Base-by-base conservation (phyloP, 139 green algal genomes). In the Chlorella sp. region DNA sequence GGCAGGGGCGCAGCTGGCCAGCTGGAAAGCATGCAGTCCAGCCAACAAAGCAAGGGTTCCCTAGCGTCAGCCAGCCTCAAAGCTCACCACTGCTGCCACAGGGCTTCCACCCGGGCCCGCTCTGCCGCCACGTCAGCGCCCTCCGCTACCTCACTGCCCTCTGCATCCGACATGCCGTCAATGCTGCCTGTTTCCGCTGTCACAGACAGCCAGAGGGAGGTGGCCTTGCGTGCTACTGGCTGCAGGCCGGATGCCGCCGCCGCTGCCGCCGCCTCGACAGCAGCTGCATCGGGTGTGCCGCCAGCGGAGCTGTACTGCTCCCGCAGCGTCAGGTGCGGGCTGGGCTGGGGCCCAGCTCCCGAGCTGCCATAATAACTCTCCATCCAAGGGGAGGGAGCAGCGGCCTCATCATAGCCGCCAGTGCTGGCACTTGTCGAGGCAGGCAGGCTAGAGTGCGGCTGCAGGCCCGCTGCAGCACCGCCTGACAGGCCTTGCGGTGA, bases 61-160 rank as follows among this genome's bases (percentile, higher is more conserved):
- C n/a, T n/a, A n/a, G n/a, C n/a, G n/a, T n/a, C n/a, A n/a, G n/a
- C n/a, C n/a, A n/a, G n/a, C n/a, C n/a, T n/a, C n/a, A n/a, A n/a
- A 51, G 16, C 74, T 74, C 62, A 83, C 79, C 51, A 79, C 32
- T 82, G 51, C 51, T 80, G 55, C 79, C 74, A 90, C 3, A 91
- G 72, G 15, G 23, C 38, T 12, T 91, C 80, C 4, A 83, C 82
- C 17, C 69, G 44, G 11, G 18, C 63, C 0, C 88, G 74, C 86
- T 91, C 88, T 20, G 65, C 74, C 39, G 65, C 78, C 32, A 91
- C 85, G 69, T 91, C 88, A 12, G 55, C 55, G 0, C 80, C 71
- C 79, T 88, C 87, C 9, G 28, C 74, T 25, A 56, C 57, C 39
- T 41, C 56, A 26, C 39, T 13, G 28, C 28, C 20, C 47, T 44